Conservation (phyloP, 2,329 filamentous ascomycete species). For the Magnaporthiopsis rhizophila region DNA sequence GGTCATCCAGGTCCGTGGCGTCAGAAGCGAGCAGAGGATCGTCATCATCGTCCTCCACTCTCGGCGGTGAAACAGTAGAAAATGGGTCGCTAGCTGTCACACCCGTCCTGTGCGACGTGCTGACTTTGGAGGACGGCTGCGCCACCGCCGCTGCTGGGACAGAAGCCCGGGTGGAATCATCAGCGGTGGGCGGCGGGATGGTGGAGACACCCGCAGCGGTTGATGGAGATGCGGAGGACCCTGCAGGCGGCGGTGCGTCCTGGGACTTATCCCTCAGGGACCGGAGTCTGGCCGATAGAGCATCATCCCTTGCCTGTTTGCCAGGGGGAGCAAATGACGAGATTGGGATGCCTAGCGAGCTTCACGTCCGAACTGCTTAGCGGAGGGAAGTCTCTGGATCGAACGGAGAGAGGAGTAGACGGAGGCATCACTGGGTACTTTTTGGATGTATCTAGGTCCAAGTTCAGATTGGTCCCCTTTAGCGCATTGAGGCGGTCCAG, state of each 20-base stretch:
- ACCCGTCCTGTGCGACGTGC: neutral
- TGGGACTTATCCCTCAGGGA: slow-evolving; percentile 25
- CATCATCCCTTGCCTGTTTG: slow-evolving; percentile 37
- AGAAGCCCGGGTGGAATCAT: neutral
- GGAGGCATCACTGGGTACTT: slow-evolving; percentile 25
- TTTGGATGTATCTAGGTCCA: slow-evolving; percentile 23
- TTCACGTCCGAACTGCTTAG: slow-evolving; percentile 6
- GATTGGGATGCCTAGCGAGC: slow-evolving; percentile 19
- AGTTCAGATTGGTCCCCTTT: slow-evolving; percentile 20
- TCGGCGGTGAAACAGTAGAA: neutral
- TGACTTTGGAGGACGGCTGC: neutral
- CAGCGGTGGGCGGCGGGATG: neutral
- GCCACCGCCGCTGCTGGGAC: neutral
- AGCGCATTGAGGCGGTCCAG: slow-evolving; percentile 48
- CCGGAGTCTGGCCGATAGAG: slow-evolving; percentile 42
- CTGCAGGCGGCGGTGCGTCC: neutral
- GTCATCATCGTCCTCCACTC: neutral
- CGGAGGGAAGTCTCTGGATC: neutral
- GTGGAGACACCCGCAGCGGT: neutral
- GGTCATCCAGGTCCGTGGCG: neutral
- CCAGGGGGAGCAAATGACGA: slow-evolving; percentile 25
- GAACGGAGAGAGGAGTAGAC: neutral
- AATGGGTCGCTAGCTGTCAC: neutral
- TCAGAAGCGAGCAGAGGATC: neutral
- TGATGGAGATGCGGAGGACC: neutral